Percentiles rank a stretch among this genome's conserved stretches.
Conservation (phyloP, 1,284 basidiomycete genomes). For the Trichosporon faecale region DNA sequence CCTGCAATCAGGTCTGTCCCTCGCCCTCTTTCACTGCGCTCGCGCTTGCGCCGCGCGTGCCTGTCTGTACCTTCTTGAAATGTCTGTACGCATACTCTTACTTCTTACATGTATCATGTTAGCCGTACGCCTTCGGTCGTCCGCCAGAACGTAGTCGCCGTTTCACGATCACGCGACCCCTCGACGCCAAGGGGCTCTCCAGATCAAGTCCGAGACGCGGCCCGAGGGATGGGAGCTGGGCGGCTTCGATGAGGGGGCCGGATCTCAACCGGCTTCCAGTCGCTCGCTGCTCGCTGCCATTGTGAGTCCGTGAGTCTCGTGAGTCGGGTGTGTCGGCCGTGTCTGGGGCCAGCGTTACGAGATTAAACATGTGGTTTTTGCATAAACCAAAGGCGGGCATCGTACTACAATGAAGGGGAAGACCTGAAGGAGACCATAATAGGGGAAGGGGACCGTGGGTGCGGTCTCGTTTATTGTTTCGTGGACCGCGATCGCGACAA, state of each 20-base stretch:
- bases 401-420: conserved; percentile 6
- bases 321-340: background rate
- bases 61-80: background rate
- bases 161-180: background rate
- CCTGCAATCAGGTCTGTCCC: background rate
- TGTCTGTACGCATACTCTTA: background rate
- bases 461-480: background rate
- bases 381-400: background rate
- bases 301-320: background rate
- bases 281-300: background rate
- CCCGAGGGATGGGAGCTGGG: background rate
- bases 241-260: background rate
- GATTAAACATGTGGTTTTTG: conserved; percentile 1
- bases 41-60: background rate
- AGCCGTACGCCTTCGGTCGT: background rate
- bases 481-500: background rate
- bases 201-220: background rate
- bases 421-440: background rate
- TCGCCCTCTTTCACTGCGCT: background rate
- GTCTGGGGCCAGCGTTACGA: background rate
- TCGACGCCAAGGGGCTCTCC: background rate
- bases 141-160: background rate
- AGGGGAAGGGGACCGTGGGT: background rate
- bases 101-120: background rate
- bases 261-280: background rate